These are phyloP conservation scores for Ochetophila trinervis DNA, from an alignment of 306 rosid species.

Conservation along the genomic window DNA sequence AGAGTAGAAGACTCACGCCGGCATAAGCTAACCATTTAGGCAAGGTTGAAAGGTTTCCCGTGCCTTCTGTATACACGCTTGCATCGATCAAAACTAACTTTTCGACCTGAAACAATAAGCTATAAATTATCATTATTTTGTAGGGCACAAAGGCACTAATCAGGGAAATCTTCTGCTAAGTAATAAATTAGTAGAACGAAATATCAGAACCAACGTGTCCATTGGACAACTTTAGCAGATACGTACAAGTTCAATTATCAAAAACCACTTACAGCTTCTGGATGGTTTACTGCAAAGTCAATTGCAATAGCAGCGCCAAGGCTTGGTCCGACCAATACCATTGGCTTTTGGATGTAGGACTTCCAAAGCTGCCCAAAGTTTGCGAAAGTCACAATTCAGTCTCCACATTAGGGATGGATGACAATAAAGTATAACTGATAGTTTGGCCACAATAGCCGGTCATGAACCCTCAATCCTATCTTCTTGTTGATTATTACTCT, in stretches of 20 bases:
- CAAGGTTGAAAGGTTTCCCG: constrained; percentile 60
- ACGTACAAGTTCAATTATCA: constrained; percentile 27
- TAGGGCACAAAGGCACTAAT: constrained; percentile 15
- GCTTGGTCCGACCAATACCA: constrained; percentile 94
- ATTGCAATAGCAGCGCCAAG: constrained; percentile 97
- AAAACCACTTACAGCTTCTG: constrained; percentile 73
- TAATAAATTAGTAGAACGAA: background rate
- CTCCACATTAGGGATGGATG: constrained; percentile 9
- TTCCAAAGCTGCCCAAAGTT: constrained; percentile 71
- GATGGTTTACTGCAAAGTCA: constrained; percentile 80
- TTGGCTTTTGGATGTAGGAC: constrained; percentile 66
- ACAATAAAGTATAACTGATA: background rate
- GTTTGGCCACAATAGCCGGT: constrained; percentile 19
- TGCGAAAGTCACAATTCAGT: constrained; percentile 18
- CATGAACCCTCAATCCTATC: constrained; percentile 15
- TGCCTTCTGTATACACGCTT: constrained; percentile 87
- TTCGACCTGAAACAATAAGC: constrained; percentile 68
- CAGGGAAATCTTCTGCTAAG: constrained; percentile 3
- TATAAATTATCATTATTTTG: constrained; percentile 27
- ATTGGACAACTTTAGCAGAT: background rate
- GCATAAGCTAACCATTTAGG: constrained; percentile 72
- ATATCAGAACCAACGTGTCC: background rate
- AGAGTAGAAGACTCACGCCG: constrained; percentile 52
- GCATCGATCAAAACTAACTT: constrained; percentile 89
- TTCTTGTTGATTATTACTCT: constrained; percentile 6